Evolutionary conservation across 1,284 basidiomycete genomes (phyloP).

Genomic region (Thecaphora frezii): DNA sequence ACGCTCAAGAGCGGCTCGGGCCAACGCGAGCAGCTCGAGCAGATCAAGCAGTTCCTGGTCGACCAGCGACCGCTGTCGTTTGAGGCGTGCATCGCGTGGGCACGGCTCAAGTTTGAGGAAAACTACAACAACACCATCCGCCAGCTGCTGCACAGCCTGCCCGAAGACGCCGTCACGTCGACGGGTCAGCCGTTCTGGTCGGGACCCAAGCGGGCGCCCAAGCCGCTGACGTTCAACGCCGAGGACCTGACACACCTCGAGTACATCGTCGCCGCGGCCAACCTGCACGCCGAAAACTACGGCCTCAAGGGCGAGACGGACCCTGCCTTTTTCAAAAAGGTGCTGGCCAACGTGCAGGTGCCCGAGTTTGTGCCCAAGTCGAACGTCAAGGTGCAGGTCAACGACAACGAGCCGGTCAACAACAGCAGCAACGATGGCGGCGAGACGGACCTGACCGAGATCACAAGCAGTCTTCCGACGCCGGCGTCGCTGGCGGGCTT

Average conservation of each 20-base stretch:
- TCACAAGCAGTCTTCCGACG: conserved; percentile 50
- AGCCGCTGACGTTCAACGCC: conserved; percentile 77
- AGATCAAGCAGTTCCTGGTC: conserved; percentile 87
- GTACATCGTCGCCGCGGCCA: conserved; percentile 90
- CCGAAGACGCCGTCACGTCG: conserved; percentile 84
- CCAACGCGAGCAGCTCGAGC: conserved; percentile 70
- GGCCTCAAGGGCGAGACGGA: conserved; percentile 89
- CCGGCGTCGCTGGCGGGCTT: conserved; percentile 80
- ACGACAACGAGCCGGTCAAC: conserved; percentile 83
- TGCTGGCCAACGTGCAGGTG: conserved; percentile 80
- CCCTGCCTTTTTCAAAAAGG: conserved; percentile 76
- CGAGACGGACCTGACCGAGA: conserved; percentile 45
- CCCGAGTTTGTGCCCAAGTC: conserved; percentile 92
- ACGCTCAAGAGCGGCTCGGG: conserved; percentile 71
- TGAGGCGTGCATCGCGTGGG: conserved; percentile 97
- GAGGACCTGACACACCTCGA: conserved; percentile 78
- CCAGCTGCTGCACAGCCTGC: conserved; percentile 89
- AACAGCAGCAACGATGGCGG: conserved; percentile 60
- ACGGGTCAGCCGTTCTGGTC: conserved; percentile 76
- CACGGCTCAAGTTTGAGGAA: conserved; percentile 89
- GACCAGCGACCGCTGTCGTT: conserved; percentile 90
- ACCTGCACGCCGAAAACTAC: conserved; percentile 97
- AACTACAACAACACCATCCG: conserved; percentile 92
- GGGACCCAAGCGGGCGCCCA: conserved; percentile 97
- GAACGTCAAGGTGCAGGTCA: conserved; percentile 92